Percentiles rank a stretch among this genome's conserved stretches.
Conservation (phyloP, 108 stramenopile species). For the Nannochloropsis gaditana region DNA sequence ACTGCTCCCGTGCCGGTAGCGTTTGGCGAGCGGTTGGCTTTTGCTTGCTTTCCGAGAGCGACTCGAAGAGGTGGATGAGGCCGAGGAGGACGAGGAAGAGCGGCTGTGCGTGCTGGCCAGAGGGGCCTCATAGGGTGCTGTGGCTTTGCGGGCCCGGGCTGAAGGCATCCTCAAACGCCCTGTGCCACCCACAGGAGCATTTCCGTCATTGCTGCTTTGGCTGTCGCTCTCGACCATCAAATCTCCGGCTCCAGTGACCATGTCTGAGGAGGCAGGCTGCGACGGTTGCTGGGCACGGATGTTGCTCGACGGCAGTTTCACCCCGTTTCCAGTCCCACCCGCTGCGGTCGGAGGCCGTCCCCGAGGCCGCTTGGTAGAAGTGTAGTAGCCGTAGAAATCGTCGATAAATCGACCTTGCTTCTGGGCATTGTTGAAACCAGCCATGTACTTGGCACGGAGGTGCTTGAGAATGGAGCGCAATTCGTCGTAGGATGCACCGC, state of each 20-base stretch:
- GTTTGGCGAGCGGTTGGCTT: not conserved
- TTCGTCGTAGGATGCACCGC: not conserved
- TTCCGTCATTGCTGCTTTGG: not conserved
- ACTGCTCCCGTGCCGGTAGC: not conserved
- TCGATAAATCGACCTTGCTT: constrained; percentile 7
- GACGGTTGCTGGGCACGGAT: not conserved
- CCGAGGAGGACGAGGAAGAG: not conserved
- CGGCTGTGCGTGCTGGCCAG: not conserved
- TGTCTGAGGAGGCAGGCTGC: not conserved
- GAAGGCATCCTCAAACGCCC: not conserved
- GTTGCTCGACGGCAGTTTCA: not conserved
- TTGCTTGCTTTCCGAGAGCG: not conserved
- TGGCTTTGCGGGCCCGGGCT: not conserved
- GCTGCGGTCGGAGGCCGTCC: not conserved
- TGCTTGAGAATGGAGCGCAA: constrained; percentile 7
- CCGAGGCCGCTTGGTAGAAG: not conserved
- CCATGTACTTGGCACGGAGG: constrained; percentile 17
- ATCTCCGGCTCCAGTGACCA: not conserved
- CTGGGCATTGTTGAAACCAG: not conserved
- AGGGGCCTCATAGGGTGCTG: not conserved
- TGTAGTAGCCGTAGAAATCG: not conserved
- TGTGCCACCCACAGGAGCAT: not conserved
- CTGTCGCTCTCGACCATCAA: not conserved
- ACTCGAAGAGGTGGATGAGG: not conserved
- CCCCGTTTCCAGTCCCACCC: not conserved